Evolutionary conservation across 345 rosid species (phyloP).

Genomic region (Bruguiera gymnorhiza): DNA sequence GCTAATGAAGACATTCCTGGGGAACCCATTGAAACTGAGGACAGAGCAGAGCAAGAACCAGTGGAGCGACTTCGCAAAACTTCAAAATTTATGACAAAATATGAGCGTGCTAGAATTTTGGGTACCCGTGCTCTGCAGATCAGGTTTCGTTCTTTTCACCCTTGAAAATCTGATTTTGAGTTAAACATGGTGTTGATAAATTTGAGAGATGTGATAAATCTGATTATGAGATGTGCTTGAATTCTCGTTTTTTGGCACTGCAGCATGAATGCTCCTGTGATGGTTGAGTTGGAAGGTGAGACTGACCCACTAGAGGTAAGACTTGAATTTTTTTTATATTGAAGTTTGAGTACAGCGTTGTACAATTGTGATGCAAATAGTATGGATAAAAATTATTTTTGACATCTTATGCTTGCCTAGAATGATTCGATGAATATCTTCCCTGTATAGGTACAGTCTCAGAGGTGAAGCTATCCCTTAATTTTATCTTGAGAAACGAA

Average conservation of each 20-base stretch:
- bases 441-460: too few relatives aligned
- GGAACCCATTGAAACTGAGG: constrained; percentile 65
- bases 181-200: neutral
- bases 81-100: constrained; percentile 73
- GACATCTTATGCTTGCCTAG: too few relatives aligned
- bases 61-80: constrained; percentile 56
- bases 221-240: too few relatives aligned
- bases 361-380: too few relatives aligned
- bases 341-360: too few relatives aligned
- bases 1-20: constrained; percentile 45
- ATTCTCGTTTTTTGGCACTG: constrained; percentile 18
- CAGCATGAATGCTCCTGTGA: constrained; percentile 96
- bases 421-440: too few relatives aligned
- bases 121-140: constrained; percentile 84
- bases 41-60: constrained; percentile 43
- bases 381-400: too few relatives aligned
- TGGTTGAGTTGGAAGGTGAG: constrained; percentile 90
- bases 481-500: too few relatives aligned
- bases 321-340: neutral
- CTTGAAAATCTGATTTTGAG: neutral
- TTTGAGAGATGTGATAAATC: neutral
- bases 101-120: constrained; percentile 77
- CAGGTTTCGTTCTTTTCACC: constrained; percentile 36
- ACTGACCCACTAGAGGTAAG: constrained; percentile 81
- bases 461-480: too few relatives aligned